Base-by-base conservation (phyloP, 116 monocot genomes). In the Iris pallida region DNA sequence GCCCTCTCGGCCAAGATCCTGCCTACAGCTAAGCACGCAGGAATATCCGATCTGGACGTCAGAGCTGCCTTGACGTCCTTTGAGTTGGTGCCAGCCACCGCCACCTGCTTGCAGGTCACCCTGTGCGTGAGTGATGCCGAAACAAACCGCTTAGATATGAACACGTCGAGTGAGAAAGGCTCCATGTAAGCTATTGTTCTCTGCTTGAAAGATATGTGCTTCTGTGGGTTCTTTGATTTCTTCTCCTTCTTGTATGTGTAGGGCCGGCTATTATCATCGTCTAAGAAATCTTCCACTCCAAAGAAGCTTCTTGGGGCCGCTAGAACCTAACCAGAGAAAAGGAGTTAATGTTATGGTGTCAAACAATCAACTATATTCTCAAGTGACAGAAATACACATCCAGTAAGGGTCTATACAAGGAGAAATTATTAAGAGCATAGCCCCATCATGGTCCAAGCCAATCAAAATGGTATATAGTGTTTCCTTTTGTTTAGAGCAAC, bases 61-160 rank as follows among this genome's bases (percentile, higher is more conserved):
- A 94, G 77, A 4, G 61, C 88, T 4, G 94, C 90, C 51, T 94
- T 94, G 55, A 94, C 83, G 74, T 94, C 94, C 45, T 94, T 94
- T 1, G 94, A 90, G 59, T 94, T 94, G 14, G 94, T 94, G 10
- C 94, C 94, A 3, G 94, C 94, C 2, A 94, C 94, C 4, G 94
- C 88, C 4, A 90, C 94, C 64, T 94, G 94, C 69, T 90, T 94
- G 79, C 85, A 77, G 0, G 90, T 94, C 9, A 83, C 83, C 40
- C 90, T 70, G 64, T 94, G 94, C 1, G 94, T 94, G 49, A 94
- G 69, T 4, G 90, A 94, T 10, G 94, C 94, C 16, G 90, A 86
- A 52, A 90, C 90, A 16, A 94, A 90, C 5, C 94, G 75, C 79
- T 94, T 94, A 11, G 94, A 94, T 51, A 94, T 88, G 61, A 94